These are phyloP conservation scores for Fragaria ananassa DNA, from an alignment of 306 rosid genomes.

Conservation along the genomic window DNA sequence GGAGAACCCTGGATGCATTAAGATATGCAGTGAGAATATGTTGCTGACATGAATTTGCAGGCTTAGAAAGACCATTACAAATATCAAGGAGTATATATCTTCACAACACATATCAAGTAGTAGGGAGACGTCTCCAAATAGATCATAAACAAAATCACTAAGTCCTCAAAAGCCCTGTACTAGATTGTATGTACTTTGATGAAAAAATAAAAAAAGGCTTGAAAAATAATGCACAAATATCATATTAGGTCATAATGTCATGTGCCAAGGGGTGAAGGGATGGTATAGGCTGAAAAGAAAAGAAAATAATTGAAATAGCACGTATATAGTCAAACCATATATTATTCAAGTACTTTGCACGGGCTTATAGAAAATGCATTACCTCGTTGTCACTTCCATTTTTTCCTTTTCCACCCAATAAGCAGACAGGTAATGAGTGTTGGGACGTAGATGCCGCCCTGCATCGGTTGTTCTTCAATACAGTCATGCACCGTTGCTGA, in stretches of 20 bases:
- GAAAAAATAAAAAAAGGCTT: not conserved
- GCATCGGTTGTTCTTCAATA: not conserved
- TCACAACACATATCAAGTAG: not conserved
- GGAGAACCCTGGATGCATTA: slow-evolving; percentile 26
- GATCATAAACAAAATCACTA: not conserved
- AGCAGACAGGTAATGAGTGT: slow-evolving; percentile 6
- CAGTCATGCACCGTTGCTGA: not conserved
- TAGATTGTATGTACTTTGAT: not conserved
- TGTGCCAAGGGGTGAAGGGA: not conserved
- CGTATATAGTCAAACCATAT: not conserved
- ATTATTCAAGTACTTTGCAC: not conserved
- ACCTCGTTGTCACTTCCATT: slow-evolving; percentile 6
- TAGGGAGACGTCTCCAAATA: not conserved
- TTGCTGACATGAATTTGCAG: not conserved
- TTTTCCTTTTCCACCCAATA: slow-evolving; percentile 19
- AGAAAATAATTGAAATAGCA: not conserved
- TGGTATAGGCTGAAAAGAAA: not conserved
- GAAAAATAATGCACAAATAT: not conserved
- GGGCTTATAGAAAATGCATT: not conserved
- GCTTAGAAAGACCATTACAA: not conserved
- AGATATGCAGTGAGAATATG: not conserved
- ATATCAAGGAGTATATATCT: not conserved
- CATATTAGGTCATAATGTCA: not conserved
- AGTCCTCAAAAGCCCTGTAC: not conserved
- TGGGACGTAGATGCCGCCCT: not conserved